Evolutionary conservation across 2,329 filamentous ascomycete genomes (phyloP).

Genomic region (Geosmithia morbida): DNA sequence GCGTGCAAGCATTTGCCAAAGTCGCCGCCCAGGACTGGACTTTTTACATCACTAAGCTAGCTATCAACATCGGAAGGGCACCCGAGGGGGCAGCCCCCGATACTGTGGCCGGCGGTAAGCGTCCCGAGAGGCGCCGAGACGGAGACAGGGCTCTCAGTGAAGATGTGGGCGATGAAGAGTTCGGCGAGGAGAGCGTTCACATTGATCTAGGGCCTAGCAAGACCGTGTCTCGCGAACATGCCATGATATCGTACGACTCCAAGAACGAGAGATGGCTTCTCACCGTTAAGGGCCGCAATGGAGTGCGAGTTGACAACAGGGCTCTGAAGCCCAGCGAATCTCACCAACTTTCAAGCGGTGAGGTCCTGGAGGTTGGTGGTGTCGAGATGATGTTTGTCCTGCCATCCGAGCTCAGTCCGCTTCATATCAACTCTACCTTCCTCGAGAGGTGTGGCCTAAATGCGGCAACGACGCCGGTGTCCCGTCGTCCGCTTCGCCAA

Average conservation of each 20-base stretch:
- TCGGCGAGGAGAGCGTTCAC: conserved; percentile 46
- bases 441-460: conserved; percentile 51
- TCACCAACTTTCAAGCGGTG: conserved; percentile 62
- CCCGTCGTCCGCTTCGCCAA: conserved; percentile 7
- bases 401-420: conserved; percentile 54
- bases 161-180: conserved; percentile 16
- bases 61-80: conserved; percentile 61
- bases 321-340: conserved; percentile 53
- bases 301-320: conserved; percentile 67
- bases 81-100: conserved; percentile 31
- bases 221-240: conserved; percentile 65
- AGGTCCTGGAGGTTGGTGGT: conserved; percentile 81
- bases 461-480: conserved; percentile 1
- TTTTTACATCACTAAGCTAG: conserved; percentile 65
- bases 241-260: conserved; percentile 57
- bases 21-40: conserved; percentile 74
- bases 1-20: conserved; percentile 66
- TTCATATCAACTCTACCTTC: conserved; percentile 55
- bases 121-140: neutral
- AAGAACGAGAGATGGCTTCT: conserved; percentile 67
- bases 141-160: neutral
- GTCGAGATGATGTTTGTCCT: conserved; percentile 98
- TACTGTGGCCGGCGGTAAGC: neutral
- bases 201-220: conserved; percentile 83
- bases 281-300: conserved; percentile 80